Conservation (phyloP, 768 basidiomycete genomes). For the Naematelia encephala region DNA sequence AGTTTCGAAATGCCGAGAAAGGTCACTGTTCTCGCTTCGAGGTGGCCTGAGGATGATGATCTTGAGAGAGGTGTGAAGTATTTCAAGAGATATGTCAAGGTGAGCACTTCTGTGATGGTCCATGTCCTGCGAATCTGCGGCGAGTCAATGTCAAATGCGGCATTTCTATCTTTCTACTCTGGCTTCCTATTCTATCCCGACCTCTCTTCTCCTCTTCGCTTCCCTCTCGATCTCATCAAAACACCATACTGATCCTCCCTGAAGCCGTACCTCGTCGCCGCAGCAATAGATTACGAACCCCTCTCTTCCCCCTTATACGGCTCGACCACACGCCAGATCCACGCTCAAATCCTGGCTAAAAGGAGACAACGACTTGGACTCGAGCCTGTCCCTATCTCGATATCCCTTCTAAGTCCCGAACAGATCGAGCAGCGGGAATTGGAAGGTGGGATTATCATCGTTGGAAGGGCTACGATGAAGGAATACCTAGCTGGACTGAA, state of each 20-base stretch:
- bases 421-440: conserved; percentile 62
- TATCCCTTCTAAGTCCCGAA: conserved; percentile 54
- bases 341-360: conserved; percentile 63
- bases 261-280: conserved; percentile 89
- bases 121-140: not conserved
- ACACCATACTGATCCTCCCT: not conserved
- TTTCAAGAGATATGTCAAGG: conserved; percentile 98
- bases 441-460: conserved; percentile 76
- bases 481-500: conserved; percentile 87
- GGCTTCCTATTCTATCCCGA: too few species aligned
- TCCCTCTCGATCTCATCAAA: not conserved
- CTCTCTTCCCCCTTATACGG: conserved; percentile 77
- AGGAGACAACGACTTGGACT: conserved; percentile 65
- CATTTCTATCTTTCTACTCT: too few species aligned
- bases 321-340: conserved; percentile 72
- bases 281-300: conserved; percentile 88
- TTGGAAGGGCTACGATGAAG: conserved; percentile 88
- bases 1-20: conserved; percentile 66
- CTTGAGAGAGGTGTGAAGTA: conserved; percentile 75
- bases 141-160: too few species aligned
- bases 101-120: conserved; percentile 44
- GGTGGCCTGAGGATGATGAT: conserved; percentile 95
- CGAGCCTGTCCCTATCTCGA: conserved; percentile 49
- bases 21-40: conserved; percentile 78
- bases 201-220: too few species aligned